Evolutionary conservation across 2,329 filamentous ascomycete species (phyloP), one percentile per base, ranked within the genome.

Genomic region (Colletotrichum tanaceti): DNA sequence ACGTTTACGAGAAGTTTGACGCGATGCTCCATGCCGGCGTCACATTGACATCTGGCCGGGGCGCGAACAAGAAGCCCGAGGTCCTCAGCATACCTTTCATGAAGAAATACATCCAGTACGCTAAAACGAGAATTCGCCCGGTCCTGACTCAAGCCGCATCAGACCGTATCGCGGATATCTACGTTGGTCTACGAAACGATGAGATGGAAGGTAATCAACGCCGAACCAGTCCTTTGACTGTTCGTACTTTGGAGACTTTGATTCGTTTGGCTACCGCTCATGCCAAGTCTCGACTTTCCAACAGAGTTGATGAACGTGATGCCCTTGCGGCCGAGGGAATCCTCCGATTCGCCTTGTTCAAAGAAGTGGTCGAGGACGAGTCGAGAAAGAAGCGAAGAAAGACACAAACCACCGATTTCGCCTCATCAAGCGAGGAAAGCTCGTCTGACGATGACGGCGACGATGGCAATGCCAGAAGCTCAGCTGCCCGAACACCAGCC

Each of bases 31-130:
- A 99, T 77, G 92, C 94, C 11, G 96, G 96, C 70, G 93, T 98
- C 54, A 93, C 90, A 7, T 81, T 93, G 18, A 93, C 90, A 4
- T 86, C 90, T 14, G 91, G 92, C 11, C 88, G 93, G 46, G 92
- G 93, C 13, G 83, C 90, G 32, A 89, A 89, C 73, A 92, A 92
- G 79, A 91, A 91, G 72, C 89, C 92, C 5, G 94, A 98, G 78
- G 93, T 99, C 16, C 84, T 99, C 62, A 97, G 93, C 81, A 98
- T 99, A 70, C 93, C 94, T 0, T 99, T 99, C 81, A 94, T 99
- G 85, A 99, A 99, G 84, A 99, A 99, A 82, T 99, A 98, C 79
- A 97, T 99, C 53, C 96, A 99, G 77, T 99, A 99, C 79, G 94
- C 96, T 72, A 99, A 99, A 83, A 92, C 89, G 43, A 86, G 96